These are phyloP conservation scores for Sarocladium kiliense DNA, from an alignment of 2,329 filamentous ascomycete genomes.

Conservation along the genomic window DNA sequence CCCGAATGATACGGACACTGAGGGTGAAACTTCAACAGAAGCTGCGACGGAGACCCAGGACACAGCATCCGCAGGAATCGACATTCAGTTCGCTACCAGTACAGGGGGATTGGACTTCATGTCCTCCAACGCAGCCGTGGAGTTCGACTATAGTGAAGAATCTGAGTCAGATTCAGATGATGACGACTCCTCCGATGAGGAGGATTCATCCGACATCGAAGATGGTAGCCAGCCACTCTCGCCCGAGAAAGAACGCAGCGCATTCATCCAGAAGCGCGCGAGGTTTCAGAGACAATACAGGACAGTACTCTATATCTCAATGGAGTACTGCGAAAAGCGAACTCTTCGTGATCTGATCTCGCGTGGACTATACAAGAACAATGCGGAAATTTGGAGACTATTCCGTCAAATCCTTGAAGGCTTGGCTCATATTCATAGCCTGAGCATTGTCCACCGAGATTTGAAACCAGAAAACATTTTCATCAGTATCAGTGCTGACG, in stretches of 20 bases:
- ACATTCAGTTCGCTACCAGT: slow-evolving; percentile 62
- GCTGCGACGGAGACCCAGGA: slow-evolving; percentile 31
- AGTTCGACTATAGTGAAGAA: slow-evolving; percentile 61
- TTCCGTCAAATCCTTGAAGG: slow-evolving; percentile 91
- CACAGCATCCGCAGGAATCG: slow-evolving; percentile 34
- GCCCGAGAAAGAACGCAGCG: slow-evolving; percentile 25
- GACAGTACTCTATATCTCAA: slow-evolving; percentile 90
- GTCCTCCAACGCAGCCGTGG: slow-evolving; percentile 75
- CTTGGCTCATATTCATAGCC: slow-evolving; percentile 79
- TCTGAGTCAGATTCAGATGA: slow-evolving; percentile 40
- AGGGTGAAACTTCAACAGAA: slow-evolving; percentile 52
- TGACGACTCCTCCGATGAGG: slow-evolving; percentile 40
- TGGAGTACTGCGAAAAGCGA: slow-evolving; percentile 96
- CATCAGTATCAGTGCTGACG: slow-evolving; percentile 64
- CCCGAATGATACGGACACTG: slow-evolving; percentile 46
- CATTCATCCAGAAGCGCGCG: slow-evolving; percentile 23
- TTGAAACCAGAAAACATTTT: slow-evolving; percentile 98
- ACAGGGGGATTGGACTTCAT: slow-evolving; percentile 88
- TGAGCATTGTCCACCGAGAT: slow-evolving; percentile 92
- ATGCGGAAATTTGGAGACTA: slow-evolving; percentile 79
- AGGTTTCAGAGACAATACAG: slow-evolving; percentile 49
- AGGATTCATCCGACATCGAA: slow-evolving; percentile 30
- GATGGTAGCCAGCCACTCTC: slow-evolving; percentile 24
- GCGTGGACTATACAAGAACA: slow-evolving; percentile 66
- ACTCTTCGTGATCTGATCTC: slow-evolving; percentile 86